Evolutionary conservation across 768 basidiomycete genomes (phyloP).

Genomic region (Tulasnella sp.): DNA sequence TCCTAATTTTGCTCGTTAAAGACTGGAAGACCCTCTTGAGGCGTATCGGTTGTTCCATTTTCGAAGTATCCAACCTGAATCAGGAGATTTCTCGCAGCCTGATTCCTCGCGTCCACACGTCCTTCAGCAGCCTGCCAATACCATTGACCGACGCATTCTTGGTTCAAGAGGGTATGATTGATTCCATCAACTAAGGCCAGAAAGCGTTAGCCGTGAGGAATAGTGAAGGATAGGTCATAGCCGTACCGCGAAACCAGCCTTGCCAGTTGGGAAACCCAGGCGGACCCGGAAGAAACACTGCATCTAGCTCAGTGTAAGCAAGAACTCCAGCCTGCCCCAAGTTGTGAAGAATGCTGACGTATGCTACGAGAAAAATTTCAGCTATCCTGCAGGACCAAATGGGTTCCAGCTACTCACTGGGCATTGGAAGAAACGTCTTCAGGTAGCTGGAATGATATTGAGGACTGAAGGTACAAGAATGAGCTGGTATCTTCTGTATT

Average conservation of each 20-base stretch:
- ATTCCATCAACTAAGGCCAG: not conserved
- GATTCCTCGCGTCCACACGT: not conserved
- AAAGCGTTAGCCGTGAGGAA: too few relatives aligned
- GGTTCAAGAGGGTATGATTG: not conserved
- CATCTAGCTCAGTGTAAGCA: not conserved
- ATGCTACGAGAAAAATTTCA: not conserved
- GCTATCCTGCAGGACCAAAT: too few relatives aligned
- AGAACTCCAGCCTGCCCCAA: not conserved
- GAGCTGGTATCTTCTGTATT: too few relatives aligned
- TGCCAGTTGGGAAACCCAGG: not conserved
- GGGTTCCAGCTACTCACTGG: too few relatives aligned
- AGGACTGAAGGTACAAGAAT: too few relatives aligned
- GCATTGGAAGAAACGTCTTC: too few relatives aligned
- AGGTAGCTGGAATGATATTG: too few relatives aligned
- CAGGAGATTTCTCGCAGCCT: not conserved
- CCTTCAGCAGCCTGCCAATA: not conserved
- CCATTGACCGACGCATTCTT: not conserved
- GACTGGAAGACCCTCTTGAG: not conserved
- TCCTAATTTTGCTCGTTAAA: not conserved
- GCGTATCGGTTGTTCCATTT: not conserved
- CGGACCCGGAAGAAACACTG: not conserved
- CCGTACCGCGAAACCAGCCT: not conserved
- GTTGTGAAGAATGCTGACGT: not conserved
- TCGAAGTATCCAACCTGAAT: not conserved
- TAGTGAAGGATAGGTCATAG: not conserved